A percentile compares a stretch with the other conserved stretches of the same genome.
These are phyloP conservation scores for Xerocomus amazonicus DNA, from an alignment of 1,284 basidiomycete genomes.

Conservation along the genomic window DNA sequence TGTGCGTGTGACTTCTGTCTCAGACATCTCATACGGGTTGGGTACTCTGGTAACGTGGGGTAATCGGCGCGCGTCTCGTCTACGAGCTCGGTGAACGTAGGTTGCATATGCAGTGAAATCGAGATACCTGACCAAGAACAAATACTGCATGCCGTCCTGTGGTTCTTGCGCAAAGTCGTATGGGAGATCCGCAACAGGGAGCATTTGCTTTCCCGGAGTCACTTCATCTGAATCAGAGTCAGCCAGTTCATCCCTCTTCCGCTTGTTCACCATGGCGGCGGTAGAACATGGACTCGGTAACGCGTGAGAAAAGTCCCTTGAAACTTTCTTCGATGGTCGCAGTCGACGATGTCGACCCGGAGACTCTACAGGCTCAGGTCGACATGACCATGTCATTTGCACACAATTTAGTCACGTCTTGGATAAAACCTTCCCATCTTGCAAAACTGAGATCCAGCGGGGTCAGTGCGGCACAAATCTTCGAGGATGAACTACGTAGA, in stretches of 20 bases:
- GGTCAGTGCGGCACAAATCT: constrained; percentile 48
- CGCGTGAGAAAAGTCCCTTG: constrained; percentile 20
- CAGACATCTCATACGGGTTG: constrained; percentile 59
- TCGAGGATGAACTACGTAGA: constrained; percentile 61
- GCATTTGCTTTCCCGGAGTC: constrained; percentile 56
- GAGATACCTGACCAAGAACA: constrained; percentile 71
- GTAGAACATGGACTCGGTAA: neutral
- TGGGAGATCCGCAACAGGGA: constrained; percentile 73
- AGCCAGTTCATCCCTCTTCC: constrained; percentile 43
- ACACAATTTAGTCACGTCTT: constrained; percentile 65
- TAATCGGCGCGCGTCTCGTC: constrained; percentile 61
- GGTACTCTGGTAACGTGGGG: constrained; percentile 57
- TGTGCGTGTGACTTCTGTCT: constrained; percentile 20
- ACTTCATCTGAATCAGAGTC: constrained; percentile 54
- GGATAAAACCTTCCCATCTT: constrained; percentile 54
- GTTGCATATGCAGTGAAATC: constrained; percentile 13
- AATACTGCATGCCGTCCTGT: constrained; percentile 71
- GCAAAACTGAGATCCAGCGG: constrained; percentile 27
- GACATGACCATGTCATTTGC: constrained; percentile 75
- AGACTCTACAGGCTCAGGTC: constrained; percentile 69
- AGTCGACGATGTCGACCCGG: constrained; percentile 54
- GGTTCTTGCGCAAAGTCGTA: constrained; percentile 61
- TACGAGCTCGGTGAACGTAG: constrained; percentile 27
- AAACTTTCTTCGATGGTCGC: constrained; percentile 16
- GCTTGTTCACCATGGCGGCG: constrained; percentile 40